Evolutionary conservation across 441 rosid species (phyloP), one percentile per base, ranked within the genome.

Genomic region (Eutrema salsugineum): DNA sequence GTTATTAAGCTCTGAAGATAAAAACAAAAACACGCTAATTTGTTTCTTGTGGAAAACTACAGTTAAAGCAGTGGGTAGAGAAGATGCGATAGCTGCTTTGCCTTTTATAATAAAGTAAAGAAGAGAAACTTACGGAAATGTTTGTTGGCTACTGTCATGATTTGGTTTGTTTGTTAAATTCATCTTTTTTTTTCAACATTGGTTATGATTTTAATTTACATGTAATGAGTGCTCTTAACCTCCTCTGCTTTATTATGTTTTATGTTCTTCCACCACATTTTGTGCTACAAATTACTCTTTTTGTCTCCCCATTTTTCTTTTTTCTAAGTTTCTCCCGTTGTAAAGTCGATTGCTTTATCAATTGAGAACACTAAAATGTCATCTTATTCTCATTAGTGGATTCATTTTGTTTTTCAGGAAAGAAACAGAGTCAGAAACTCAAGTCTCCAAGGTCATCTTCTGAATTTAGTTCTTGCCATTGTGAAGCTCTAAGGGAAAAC

Each of bases 351-450:
- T 63, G 51, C 36, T 69, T 56, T 67, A 63, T 58, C 55, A 40
- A 28, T 71, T 61, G 0, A 33, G 9, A 59, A 42, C 60, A 36
- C 65, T 64, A 38, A 35, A 63, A 50, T 14, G 14, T 35, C n/a
- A 22, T 42, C 54, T 28, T 50, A 5, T 30, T 71, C 69, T 68
- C 69, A 36, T 65, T 35, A 17, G 39, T 42, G 28, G 35, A 24
- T 22, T 70, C 76, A 33, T 53, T 28, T 82, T n/a, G n/a, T n/a
- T n/a, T 79, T 80, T 43, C 92, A 91, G 97, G 94, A 75, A 82
- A 82, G 75, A 62, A 79, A 82, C 83, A 44, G 71, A 73, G 72
- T 76, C 83, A 72, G 4, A 80, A 79, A 60, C 86, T 74, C 30
- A 75, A 51, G 56, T 61, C 78, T 60, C 68, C 84, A 22, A 79